These are phyloP conservation scores for Rhexocercosporidium sp. DNA, from an alignment of 2,329 filamentous ascomycete genomes.

Conservation along the genomic window DNA sequence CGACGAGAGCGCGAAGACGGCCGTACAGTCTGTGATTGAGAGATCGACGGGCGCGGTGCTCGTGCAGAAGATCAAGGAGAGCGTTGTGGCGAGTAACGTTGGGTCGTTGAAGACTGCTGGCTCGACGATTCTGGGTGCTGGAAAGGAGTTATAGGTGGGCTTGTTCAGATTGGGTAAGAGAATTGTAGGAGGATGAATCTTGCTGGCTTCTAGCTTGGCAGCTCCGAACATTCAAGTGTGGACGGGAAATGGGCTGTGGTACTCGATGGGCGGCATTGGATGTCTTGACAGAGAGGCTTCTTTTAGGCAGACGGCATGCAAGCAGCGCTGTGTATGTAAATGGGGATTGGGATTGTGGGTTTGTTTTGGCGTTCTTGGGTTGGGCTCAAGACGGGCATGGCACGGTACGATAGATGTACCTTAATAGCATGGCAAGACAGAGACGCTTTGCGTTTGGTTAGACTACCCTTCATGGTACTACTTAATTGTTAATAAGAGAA, in stretches of 20 bases:
- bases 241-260: not conserved
- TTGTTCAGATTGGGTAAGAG: not conserved
- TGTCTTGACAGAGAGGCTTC: too few species aligned
- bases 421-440: not conserved
- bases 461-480: not conserved
- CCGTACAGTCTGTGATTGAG: slow-evolving; percentile 32
- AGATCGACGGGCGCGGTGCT: slow-evolving; percentile 30
- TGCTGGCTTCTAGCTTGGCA: not conserved
- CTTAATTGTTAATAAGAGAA: slow-evolving; percentile 11
- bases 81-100: slow-evolving; percentile 22
- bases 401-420: slow-evolving; percentile 4
- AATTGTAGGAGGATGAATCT: not conserved
- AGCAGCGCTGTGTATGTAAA: slow-evolving; percentile 10
- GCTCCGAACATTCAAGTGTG: not conserved
- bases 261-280: not conserved
- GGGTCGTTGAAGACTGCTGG: slow-evolving; percentile 13
- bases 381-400: not conserved
- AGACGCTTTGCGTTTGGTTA: not conserved
- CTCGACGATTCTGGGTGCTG: slow-evolving; percentile 25
- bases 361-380: not conserved
- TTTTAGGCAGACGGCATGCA: not conserved
- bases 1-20: slow-evolving; percentile 59
- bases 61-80: slow-evolving; percentile 36
- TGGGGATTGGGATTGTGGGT: not conserved
- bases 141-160: slow-evolving; percentile 36